These are phyloP conservation scores for Jaltomata sinuosa DNA, from an alignment of 257 asterid species.

Conservation along the genomic window DNA sequence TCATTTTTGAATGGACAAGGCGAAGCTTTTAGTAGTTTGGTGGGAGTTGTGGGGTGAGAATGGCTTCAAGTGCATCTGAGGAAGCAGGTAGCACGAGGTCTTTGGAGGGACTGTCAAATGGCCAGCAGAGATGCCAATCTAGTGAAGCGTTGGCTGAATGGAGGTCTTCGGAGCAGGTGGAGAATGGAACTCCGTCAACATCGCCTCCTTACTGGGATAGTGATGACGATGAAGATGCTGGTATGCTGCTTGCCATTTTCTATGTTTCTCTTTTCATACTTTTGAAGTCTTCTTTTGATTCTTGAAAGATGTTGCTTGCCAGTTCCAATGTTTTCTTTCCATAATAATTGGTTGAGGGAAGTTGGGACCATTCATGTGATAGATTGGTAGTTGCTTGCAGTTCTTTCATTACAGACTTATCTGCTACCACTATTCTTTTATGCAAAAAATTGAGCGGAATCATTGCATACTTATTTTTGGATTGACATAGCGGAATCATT, in stretches of 20 bases:
- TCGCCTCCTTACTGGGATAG: constrained; percentile 91
- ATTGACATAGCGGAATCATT: no score
- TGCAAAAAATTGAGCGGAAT: background rate
- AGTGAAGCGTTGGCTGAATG: constrained; percentile 72
- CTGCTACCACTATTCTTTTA: background rate
- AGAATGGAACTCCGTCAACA: constrained; percentile 69
- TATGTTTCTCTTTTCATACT: background rate
- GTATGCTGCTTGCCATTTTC: constrained; percentile 17
- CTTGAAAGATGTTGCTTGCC: background rate
- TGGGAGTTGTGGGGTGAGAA: constrained; percentile 44
- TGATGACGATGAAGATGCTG: constrained; percentile 56
- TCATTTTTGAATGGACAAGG: constrained; percentile 21
- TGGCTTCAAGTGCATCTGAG: constrained; percentile 49
- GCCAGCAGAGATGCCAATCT: constrained; percentile 46
- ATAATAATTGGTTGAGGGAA: background rate
- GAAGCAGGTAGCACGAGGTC: constrained; percentile 50
- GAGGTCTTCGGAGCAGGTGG: constrained; percentile 79
- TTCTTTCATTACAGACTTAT: background rate
- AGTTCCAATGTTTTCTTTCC: background rate
- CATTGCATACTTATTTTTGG: background rate
- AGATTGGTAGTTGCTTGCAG: background rate
- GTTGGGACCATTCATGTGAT: background rate
- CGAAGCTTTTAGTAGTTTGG: constrained; percentile 36
- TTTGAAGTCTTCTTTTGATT: background rate
- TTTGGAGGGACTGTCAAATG: constrained; percentile 45